Base-by-base conservation (phyloP, 2,329 filamentous ascomycete genomes). In the Dactylellina cionopaga region DNA sequence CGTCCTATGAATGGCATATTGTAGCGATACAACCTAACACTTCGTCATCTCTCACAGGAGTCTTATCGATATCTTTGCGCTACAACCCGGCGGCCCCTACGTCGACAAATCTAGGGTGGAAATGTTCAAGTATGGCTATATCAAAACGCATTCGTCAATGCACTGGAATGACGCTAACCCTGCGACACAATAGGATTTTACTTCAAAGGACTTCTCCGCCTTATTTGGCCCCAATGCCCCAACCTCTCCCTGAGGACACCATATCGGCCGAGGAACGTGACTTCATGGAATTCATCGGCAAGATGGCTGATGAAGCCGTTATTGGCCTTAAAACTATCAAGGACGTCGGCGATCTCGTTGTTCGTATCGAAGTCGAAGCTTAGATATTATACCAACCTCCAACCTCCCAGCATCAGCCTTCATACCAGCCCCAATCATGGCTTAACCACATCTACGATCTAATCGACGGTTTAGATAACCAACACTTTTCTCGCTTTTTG, bases 261-360 rank as follows among this genome's bases (percentile, higher is more conserved):
- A 74, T 74, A n/a, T 74, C 69, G n/a, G 55, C 60, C 29, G 69
- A 74, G 29, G 69, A 74, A 68, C 54, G 69, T 22, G 69, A 74
- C 29, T 62, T 74, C 13, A 74, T 74, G 69, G 69, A 74, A 27
- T 54, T 66, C 11, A 59, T 74, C 17, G 69, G 69, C 43, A 56
- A 55, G 35, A 74, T 74, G 69, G 69, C 69, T n/a, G 69, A 74
- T n/a, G 69, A 74, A 35, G 69, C 69, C 47, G 69, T 74, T 15
- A 74, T 66, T 19, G 63, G 62, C 11, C 63, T 74, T 15, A 68
- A 74, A 39, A 66, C 62, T 19, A 68, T 74, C 47, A 74, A 74
- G 33, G 69, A 63, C 19, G 69, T 74, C 22, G 69, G 69, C 15
- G 63, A 68, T 27, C 63, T 74, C 24, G 69, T 74, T 41, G 69